Percentiles rank a stretch among this genome's conserved stretches.
Conservation (phyloP, 2,329 filamentous ascomycete species). For the Claviceps lovelessii region DNA sequence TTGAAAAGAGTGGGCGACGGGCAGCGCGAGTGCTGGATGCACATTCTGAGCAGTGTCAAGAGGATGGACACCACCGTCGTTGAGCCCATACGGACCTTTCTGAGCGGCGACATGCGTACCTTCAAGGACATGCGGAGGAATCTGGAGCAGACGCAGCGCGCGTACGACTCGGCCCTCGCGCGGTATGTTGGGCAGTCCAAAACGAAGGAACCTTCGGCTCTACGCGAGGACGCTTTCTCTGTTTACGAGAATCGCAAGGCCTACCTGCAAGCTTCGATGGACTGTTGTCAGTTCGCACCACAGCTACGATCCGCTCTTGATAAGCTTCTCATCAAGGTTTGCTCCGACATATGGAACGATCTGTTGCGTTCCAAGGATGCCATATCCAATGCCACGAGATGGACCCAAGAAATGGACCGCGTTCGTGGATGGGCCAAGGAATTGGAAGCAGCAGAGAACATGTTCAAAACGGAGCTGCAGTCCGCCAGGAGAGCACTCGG, state of each 20-base stretch:
- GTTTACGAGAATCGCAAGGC: constrained; percentile 83
- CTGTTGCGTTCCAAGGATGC: constrained; percentile 59
- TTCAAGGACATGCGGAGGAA: constrained; percentile 74
- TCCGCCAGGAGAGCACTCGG: constrained; percentile 69
- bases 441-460: constrained; percentile 77
- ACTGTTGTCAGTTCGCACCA: constrained; percentile 79
- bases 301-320: constrained; percentile 75
- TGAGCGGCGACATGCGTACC: constrained; percentile 62
- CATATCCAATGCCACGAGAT: constrained; percentile 49
- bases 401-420: constrained; percentile 71
- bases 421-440: constrained; percentile 86
- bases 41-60: constrained; percentile 58
- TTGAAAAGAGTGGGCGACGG: constrained; percentile 76
- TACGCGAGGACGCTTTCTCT: constrained; percentile 90
- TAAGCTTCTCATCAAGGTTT: constrained; percentile 70
- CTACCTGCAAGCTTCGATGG: constrained; percentile 84
- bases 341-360: constrained; percentile 77
- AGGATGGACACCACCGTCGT: constrained; percentile 63
- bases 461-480: constrained; percentile 71
- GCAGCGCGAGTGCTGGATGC: constrained; percentile 74
- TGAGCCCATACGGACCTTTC: constrained; percentile 69
- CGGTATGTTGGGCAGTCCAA: constrained; percentile 78
- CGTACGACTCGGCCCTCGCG: constrained; percentile 67
- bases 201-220: constrained; percentile 78
- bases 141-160: constrained; percentile 68